These are phyloP conservation scores for Salmacisia buchloeana DNA, from an alignment of 1,284 basidiomycete species.

Conservation along the genomic window DNA sequence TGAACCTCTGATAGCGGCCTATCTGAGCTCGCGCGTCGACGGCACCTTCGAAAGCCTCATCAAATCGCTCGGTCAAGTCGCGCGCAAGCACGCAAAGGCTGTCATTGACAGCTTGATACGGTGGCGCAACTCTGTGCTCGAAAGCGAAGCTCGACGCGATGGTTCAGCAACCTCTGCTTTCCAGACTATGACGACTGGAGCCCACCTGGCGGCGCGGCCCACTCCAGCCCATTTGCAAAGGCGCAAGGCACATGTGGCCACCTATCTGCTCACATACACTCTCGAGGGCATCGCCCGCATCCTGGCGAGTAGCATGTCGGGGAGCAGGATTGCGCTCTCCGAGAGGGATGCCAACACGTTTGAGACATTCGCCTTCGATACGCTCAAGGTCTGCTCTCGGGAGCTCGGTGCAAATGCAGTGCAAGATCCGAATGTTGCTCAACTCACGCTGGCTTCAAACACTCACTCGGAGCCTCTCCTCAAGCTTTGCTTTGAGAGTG, in stretches of 20 bases:
- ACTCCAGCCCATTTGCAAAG: neutral
- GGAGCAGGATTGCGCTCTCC: conserved; percentile 9
- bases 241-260: conserved; percentile 5
- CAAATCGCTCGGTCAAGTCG: neutral
- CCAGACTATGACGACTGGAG: neutral
- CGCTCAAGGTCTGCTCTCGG: conserved; percentile 37
- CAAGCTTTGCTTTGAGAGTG: conserved; percentile 31
- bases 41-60: neutral
- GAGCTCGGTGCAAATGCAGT: conserved; percentile 27
- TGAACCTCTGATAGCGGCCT: conserved; percentile 1
- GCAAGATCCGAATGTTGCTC: conserved; percentile 27
- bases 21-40: neutral
- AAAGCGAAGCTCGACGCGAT: too few relatives aligned
- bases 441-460: neutral
- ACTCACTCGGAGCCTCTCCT: neutral
- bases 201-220: neutral
- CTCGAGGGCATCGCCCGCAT: conserved; percentile 1
- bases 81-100: neutral
- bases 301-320: neutral
- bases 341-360: conserved; percentile 29
- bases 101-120: conserved; percentile 4
- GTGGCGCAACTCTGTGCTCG: neutral
- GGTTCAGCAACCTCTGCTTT: too few relatives aligned
- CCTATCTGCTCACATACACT: conserved; percentile 1
- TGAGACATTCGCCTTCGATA: conserved; percentile 33